Percentiles rank a stretch among this genome's conserved stretches.
Conservation (phyloP, 805 yeast species). For the Vanderwaltozyma polyspora region DNA sequence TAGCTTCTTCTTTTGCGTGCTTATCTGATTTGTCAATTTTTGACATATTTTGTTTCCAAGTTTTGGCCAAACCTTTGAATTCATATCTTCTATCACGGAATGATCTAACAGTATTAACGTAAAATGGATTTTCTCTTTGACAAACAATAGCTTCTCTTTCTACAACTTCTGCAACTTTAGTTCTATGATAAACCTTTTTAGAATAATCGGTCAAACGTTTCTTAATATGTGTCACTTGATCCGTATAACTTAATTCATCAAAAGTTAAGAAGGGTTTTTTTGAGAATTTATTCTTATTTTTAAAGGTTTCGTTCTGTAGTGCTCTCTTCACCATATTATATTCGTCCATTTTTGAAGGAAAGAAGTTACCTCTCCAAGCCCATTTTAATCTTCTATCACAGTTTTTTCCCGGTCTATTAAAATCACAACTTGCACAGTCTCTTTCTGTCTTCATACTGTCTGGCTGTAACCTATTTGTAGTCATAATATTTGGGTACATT, state of each 20-base stretch:
- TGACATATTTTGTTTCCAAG: slow-evolving; percentile 76
- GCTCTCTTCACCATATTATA: slow-evolving; percentile 83
- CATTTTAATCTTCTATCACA: slow-evolving; percentile 89
- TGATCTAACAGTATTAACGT: slow-evolving; percentile 84
- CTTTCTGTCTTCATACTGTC: slow-evolving; percentile 93
- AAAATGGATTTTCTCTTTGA: slow-evolving; percentile 95
- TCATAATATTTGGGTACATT: slow-evolving; percentile 98
- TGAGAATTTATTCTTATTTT: slow-evolving; percentile 44
- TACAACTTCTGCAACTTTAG: slow-evolving; percentile 71
- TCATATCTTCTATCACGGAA: slow-evolving; percentile 95
- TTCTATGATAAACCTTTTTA: slow-evolving; percentile 70
- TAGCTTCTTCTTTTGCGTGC: slow-evolving; percentile 73
- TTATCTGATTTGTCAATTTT: slow-evolving; percentile 43
- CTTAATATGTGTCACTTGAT: slow-evolving; percentile 66
- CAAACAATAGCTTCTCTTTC: slow-evolving; percentile 91
- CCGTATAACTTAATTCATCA: slow-evolving; percentile 64
- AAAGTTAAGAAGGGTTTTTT: slow-evolving; percentile 51
- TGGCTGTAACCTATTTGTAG: slow-evolving; percentile 92
- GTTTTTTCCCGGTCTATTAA: slow-evolving; percentile 84
- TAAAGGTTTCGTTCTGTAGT: slow-evolving; percentile 66
- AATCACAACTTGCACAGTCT: slow-evolving; percentile 96
- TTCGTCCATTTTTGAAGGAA: slow-evolving; percentile 84
- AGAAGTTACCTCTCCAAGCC: slow-evolving; percentile 98
- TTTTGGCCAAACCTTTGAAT: slow-evolving; percentile 84
- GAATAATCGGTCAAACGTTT: slow-evolving; percentile 77